phyloP scores from a whole-genome alignment of 2,329 filamentous ascomycete species.

The Parafenestella ontariensis region DNA sequence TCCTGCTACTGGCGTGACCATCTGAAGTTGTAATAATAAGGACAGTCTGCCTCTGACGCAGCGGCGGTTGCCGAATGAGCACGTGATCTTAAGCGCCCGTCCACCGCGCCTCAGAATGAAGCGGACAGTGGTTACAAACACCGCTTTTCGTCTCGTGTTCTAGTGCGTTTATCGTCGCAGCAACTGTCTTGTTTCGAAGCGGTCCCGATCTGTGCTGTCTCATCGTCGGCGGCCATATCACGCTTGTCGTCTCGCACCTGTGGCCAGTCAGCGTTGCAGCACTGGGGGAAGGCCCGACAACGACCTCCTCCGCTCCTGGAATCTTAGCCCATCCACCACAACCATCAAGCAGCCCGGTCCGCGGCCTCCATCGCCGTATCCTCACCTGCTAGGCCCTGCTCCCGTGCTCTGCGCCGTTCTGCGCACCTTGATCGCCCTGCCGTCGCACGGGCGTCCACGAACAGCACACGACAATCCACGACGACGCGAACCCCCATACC shows the following conservation, averaged over 20 bases:
- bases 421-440: conserved; percentile 21
- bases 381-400: conserved; percentile 21
- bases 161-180: conserved; percentile 1
- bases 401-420: conserved; percentile 16
- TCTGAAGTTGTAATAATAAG: neutral
- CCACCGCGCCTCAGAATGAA: conserved; percentile 20
- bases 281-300: conserved; percentile 34
- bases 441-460: conserved; percentile 43
- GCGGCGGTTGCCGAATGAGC: conserved; percentile 7
- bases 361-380: conserved; percentile 19
- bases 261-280: conserved; percentile 39
- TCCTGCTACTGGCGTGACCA: neutral
- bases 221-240: conserved; percentile 22
- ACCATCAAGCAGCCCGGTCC: conserved; percentile 25
- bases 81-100: conserved; percentile 23
- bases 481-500: conserved; percentile 20
- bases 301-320: conserved; percentile 33
- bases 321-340: conserved; percentile 28
- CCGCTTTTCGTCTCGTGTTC: conserved; percentile 1
- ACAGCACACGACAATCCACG: conserved; percentile 45
- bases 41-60: conserved; percentile 5
- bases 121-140: conserved; percentile 8
- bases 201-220: conserved; percentile 3
- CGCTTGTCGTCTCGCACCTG: conserved; percentile 26
- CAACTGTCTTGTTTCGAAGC: conserved; percentile 4